phyloP scores from a whole-genome alignment of 805 yeast genomes.

The Spathaspora hagerdaliae region DNA sequence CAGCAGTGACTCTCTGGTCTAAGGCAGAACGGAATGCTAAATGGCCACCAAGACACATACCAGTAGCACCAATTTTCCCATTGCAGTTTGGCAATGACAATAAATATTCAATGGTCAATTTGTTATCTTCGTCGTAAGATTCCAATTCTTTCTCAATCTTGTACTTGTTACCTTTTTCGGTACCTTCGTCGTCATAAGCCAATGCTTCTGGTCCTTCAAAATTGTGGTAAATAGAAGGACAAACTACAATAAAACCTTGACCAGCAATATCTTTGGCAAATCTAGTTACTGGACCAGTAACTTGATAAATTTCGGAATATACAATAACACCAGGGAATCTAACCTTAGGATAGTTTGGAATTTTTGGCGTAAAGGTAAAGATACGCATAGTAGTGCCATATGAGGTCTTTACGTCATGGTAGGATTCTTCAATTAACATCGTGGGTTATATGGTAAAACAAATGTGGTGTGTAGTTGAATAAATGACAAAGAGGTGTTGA shows the following conservation, averaged over 20 bases:
- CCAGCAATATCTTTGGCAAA: constrained; percentile 77
- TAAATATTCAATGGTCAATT: constrained; percentile 60
- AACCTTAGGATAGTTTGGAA: constrained; percentile 71
- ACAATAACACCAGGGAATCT: constrained; percentile 79
- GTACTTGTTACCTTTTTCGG: constrained; percentile 67
- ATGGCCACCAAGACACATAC: constrained; percentile 87
- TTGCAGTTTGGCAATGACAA: constrained; percentile 55
- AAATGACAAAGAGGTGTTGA: background rate
- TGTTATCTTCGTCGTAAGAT: constrained; percentile 75
- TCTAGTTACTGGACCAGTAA: constrained; percentile 74
- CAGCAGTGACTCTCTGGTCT: constrained; percentile 60
- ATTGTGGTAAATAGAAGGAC: constrained; percentile 77
- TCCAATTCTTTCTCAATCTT: constrained; percentile 63
- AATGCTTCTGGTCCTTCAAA: constrained; percentile 62
- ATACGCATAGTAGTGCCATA: constrained; percentile 65
- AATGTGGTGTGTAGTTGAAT: background rate
- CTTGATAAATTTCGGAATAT: constrained; percentile 79
- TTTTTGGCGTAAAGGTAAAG: constrained; percentile 61
- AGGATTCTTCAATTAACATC: constrained; percentile 69
- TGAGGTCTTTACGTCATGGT: constrained; percentile 61
- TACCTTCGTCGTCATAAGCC: constrained; percentile 67
- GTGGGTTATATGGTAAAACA: background rate
- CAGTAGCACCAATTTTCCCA: constrained; percentile 76
- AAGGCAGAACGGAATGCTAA: constrained; percentile 68
- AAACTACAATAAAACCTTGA: constrained; percentile 74